Conservation (phyloP, 768 basidiomycete species). For the Tephrocybe sp. region DNA sequence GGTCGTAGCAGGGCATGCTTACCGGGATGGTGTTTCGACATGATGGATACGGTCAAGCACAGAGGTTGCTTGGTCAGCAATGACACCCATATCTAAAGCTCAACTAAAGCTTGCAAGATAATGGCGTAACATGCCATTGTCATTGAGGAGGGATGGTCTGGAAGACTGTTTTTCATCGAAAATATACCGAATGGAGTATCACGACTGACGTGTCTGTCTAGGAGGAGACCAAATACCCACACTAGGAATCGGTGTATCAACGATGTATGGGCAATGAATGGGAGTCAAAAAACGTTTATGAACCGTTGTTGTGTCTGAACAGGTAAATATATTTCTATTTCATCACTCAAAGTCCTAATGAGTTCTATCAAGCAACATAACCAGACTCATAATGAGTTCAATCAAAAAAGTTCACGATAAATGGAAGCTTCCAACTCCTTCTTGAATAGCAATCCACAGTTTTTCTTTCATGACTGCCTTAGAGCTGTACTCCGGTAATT, state of each 20-base stretch:
- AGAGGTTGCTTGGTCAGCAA: constrained; percentile 9
- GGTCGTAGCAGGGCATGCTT: neutral
- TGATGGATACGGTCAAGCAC: constrained; percentile 26
- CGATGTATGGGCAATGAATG: no score
- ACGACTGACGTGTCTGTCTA: no score
- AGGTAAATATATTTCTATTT: constrained; percentile 2
- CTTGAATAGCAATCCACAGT: constrained; percentile 79
- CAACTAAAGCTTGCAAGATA: no score
- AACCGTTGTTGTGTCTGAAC: neutral
- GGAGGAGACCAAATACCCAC: no score
- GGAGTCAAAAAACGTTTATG: no score
- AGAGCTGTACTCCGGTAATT: constrained; percentile 92
- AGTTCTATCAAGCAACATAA: constrained; percentile 7
- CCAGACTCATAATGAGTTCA: constrained; percentile 9
- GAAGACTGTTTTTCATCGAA: no score
- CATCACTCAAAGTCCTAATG: constrained; percentile 1
- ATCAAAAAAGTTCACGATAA: constrained; percentile 67
- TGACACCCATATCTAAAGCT: no score
- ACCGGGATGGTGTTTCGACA: constrained; percentile 95
- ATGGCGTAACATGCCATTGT: no score
- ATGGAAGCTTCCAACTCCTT: constrained; percentile 97
- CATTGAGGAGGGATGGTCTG: no score
- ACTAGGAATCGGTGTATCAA: no score
- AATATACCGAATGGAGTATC: no score
- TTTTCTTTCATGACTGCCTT: constrained; percentile 84